Conservation (phyloP, 2,329 filamentous ascomycete genomes). For the Diaporthe destruens region DNA sequence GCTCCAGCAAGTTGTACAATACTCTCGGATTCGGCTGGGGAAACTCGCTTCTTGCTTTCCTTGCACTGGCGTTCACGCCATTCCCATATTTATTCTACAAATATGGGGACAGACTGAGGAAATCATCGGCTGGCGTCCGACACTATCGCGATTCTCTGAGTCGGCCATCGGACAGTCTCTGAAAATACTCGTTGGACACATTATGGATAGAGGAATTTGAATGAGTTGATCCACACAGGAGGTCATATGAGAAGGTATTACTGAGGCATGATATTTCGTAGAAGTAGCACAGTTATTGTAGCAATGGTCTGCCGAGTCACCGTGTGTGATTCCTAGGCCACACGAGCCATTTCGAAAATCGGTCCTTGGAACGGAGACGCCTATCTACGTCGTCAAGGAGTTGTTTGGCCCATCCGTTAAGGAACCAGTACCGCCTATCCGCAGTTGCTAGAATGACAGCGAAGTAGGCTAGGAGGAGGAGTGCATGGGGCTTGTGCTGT, state of each 20-base stretch:
- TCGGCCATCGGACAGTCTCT: neutral
- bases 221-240: no score
- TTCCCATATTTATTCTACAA: conserved; percentile 25
- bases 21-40: conserved; percentile 12
- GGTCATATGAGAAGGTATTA: no score
- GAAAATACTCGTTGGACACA: neutral
- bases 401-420: conserved; percentile 6
- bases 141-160: neutral
- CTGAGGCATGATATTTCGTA: neutral
- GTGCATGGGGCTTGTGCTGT: neutral
- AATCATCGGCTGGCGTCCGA: neutral
- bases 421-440: neutral
- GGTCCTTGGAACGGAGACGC: neutral
- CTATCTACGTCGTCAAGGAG: neutral
- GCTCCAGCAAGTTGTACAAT: conserved; percentile 5
- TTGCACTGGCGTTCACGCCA: conserved; percentile 16
- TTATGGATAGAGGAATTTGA: no score
- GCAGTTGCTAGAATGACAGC: neutral
- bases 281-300: neutral
- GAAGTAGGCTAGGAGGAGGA: conserved; percentile 14
- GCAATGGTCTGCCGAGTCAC: neutral
- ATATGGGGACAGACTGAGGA: conserved; percentile 19
- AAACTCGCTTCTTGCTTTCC: conserved; percentile 27
- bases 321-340: neutral
- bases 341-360: neutral